phyloP scores from a whole-genome alignment of 306 rosid species.

The Hylodesmum podocarpum region DNA sequence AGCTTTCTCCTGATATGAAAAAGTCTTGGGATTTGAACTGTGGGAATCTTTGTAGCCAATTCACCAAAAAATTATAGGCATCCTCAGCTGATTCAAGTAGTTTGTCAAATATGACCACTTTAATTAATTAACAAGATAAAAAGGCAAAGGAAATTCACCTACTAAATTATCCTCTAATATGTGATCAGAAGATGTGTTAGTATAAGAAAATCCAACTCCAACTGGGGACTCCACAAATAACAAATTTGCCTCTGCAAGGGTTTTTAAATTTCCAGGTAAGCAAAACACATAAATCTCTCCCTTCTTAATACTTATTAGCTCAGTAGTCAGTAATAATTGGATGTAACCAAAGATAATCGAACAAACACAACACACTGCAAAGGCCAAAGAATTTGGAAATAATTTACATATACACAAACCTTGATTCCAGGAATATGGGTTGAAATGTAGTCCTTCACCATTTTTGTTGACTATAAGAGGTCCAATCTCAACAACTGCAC shows the following conservation, averaged over 20 bases:
- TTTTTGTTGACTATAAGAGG: conserved; percentile 47
- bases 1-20: conserved; percentile 64
- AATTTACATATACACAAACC: conserved; percentile 19
- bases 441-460: conserved; percentile 48
- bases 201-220: conserved; percentile 65
- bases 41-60: conserved; percentile 58
- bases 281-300: neutral
- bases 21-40: conserved; percentile 49
- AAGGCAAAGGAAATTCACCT: conserved; percentile 38
- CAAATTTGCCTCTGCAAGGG: conserved; percentile 54
- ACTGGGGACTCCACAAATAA: conserved; percentile 61
- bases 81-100: conserved; percentile 49
- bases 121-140: neutral
- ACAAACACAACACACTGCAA: neutral
- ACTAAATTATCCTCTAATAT: conserved; percentile 51
- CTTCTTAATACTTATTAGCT: neutral
- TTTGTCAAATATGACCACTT: conserved; percentile 9
- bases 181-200: conserved; percentile 59
- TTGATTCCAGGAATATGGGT: conserved; percentile 52
- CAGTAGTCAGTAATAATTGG: neutral
- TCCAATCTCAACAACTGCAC: conserved; percentile 56
- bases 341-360: neutral
- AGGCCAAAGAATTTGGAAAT: neutral
- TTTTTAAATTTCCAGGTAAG: conserved; percentile 1
- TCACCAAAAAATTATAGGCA: conserved; percentile 59